Conservation (phyloP, 306 rosid genomes). For the Quercus berberidifolia region DNA sequence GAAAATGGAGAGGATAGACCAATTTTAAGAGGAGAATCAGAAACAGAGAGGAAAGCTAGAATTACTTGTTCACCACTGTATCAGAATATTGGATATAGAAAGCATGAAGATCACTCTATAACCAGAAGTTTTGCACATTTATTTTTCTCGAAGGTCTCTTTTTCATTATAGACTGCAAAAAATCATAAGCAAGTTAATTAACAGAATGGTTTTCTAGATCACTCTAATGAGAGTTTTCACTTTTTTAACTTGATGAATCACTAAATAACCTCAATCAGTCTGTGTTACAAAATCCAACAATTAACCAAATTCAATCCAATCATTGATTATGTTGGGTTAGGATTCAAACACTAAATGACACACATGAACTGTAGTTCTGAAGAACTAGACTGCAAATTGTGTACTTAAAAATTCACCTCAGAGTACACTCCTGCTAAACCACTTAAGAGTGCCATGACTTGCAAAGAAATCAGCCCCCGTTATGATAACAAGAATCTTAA, state of each 20-base stretch:
- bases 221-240: conserved; percentile 11
- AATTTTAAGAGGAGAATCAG: conserved; percentile 22
- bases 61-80: conserved; percentile 79
- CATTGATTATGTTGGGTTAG: conserved; percentile 7
- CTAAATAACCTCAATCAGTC: neutral
- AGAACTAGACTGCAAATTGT: conserved; percentile 4
- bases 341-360: neutral
- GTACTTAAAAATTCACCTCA: conserved; percentile 50
- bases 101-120: conserved; percentile 93
- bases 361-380: conserved; percentile 1
- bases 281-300: neutral
- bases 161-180: conserved; percentile 83
- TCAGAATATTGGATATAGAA: conserved; percentile 93
- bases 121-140: conserved; percentile 96
- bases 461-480: conserved; percentile 25
- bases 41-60: conserved; percentile 22
- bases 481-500: conserved; percentile 16
- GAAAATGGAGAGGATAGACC: neutral
- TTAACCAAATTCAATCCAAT: neutral
- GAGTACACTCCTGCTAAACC: conserved; percentile 96
- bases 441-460: conserved; percentile 94
- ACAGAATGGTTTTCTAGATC: neutral
- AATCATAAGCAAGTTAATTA: conserved; percentile 3
- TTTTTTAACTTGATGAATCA: neutral
- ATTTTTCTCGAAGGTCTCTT: conserved; percentile 91